Conservation (phyloP, 768 basidiomycete genomes). For the Rhodocollybia butyracea region DNA sequence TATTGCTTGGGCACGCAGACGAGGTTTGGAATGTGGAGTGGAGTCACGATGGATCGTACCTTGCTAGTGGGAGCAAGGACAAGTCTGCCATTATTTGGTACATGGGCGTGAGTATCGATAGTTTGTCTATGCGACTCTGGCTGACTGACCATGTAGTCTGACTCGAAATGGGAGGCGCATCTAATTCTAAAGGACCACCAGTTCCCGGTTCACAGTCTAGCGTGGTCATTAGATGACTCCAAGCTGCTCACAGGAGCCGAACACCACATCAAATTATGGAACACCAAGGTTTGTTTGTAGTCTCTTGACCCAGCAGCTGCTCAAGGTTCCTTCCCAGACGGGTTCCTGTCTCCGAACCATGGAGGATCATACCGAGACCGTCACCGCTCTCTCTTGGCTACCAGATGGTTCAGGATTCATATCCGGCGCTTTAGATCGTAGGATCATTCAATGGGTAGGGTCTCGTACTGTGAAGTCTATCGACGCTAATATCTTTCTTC, state of each 20-base stretch:
- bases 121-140: constrained; percentile 8
- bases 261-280: constrained; percentile 83
- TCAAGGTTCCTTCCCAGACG: constrained; percentile 42
- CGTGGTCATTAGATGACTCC: constrained; percentile 91
- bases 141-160: constrained; percentile 33
- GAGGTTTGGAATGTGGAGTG: constrained; percentile 97
- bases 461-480: constrained; percentile 4
- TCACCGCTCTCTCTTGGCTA: constrained; percentile 85
- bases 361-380: constrained; percentile 74
- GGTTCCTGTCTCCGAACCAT: constrained; percentile 67
- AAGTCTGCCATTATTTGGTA: constrained; percentile 87
- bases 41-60: constrained; percentile 82
- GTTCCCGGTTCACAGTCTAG: constrained; percentile 74
- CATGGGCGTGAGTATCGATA: constrained; percentile 61
- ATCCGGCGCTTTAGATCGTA: constrained; percentile 83
- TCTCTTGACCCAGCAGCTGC: not conserved
- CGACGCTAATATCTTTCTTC: constrained; percentile 1
- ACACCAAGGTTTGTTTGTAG: constrained; percentile 62
- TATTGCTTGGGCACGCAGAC: constrained; percentile 82
- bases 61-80: constrained; percentile 90
- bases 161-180: constrained; percentile 56
- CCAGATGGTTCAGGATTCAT: constrained; percentile 89
- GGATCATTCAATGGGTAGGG: constrained; percentile 80
- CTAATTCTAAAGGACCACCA: constrained; percentile 71
- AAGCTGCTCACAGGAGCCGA: constrained; percentile 84